Evolutionary conservation across 306 rosid species (phyloP).

Genomic region (Vigna hirtella): DNA sequence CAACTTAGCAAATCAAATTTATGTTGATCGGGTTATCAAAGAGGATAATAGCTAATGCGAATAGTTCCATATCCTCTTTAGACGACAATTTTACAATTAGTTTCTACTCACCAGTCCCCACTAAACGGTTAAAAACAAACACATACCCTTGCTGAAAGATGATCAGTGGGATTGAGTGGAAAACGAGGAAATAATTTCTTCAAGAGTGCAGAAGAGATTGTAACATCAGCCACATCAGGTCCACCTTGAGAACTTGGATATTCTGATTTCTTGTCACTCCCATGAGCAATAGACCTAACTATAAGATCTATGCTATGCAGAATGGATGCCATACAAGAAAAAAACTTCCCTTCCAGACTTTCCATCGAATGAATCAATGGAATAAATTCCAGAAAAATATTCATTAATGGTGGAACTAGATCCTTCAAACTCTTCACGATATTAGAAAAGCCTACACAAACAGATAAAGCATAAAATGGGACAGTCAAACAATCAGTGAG

Average conservation of each 20-base stretch:
- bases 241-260: constrained; percentile 51
- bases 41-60: constrained; percentile 26
- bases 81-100: constrained; percentile 13
- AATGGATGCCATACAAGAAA: constrained; percentile 71
- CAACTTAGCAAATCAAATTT: constrained; percentile 32
- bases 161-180: constrained; percentile 64
- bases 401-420: constrained; percentile 67
- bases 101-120: constrained; percentile 23
- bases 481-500: constrained; percentile 41
- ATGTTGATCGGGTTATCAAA: constrained; percentile 19
- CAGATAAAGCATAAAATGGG: constrained; percentile 41
- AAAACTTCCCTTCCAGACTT: constrained; percentile 62
- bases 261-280: constrained; percentile 49
- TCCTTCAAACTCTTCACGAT: constrained; percentile 64
- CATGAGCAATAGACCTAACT: constrained; percentile 62
- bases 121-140: constrained; percentile 17
- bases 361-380: constrained; percentile 50
- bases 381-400: constrained; percentile 78
- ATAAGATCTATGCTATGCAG: constrained; percentile 73
- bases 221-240: constrained; percentile 49
- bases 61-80: constrained; percentile 32
- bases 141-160: constrained; percentile 68
- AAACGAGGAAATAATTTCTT: constrained; percentile 70
- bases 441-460: constrained; percentile 61
- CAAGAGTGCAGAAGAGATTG: constrained; percentile 58